Base-by-base conservation (phyloP, 495 filamentous ascomycete species). In the Delitschia confertaspora region DNA sequence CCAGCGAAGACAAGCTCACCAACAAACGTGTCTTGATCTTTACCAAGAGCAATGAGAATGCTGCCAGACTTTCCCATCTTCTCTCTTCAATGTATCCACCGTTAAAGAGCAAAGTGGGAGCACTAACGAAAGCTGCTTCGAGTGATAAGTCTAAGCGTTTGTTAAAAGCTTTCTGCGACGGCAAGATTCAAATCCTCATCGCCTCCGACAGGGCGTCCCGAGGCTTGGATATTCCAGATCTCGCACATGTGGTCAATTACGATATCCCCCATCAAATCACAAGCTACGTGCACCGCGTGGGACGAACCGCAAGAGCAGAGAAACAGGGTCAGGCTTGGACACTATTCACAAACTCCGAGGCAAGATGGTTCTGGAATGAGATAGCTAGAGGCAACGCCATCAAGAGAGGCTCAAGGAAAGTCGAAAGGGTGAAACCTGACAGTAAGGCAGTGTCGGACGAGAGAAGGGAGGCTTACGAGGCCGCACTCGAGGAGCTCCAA, bases 231-330 rank as follows among this genome's bases (percentile, higher is more conserved):
- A 68, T 95, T 1, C 72, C 72, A 1, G 73, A 77, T 18, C 69
- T 96, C 18, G 77, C 77, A 18, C 82, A 93, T 51, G 86, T 96
- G 8, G 68, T 96, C 55, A 95, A 95, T 61, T 98, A 98, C 67
- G 91, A 96, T 58, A 69, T 96, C 24, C 93, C 91, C 0, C 72
- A 75, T 6, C 83, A 76, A 46, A 65, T 85, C 18, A 82, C 78
- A 3, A 81, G 78, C 13, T 98, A 96, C 53, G 81, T 96, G 9
- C 91, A 98, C 63, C 82, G 91, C 16, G 86, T 95, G 8, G 91
- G 91, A 7, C 76, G 91, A 42, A 95, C 91, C 0, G 89, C 89
- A 7, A 69, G 89, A 59, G 89, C 88, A 0, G 85, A 85, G 3
- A 77, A 76, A 31, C 60, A 65, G 5, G 91, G 91, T 0, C 70